phyloP scores from a whole-genome alignment of 1,284 basidiomycete genomes.

The Irpex sp. region DNA sequence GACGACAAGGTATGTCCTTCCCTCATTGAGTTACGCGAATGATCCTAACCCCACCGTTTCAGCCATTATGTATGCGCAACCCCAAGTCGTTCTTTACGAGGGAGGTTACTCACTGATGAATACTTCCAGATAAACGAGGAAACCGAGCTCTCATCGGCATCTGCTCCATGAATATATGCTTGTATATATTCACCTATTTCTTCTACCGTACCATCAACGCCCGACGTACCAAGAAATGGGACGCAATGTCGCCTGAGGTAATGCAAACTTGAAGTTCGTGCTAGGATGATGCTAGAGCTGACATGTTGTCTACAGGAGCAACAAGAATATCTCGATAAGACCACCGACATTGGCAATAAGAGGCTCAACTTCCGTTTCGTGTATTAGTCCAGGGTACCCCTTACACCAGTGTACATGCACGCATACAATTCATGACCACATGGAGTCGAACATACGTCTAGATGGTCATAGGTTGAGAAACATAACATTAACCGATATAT shows the following conservation, averaged over 20 bases:
- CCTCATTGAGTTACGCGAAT: too few species aligned
- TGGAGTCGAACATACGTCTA: neutral
- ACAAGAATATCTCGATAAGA: constrained; percentile 49
- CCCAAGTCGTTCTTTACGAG: neutral
- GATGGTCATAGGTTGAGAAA: neutral
- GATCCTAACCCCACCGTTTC: constrained; percentile 34
- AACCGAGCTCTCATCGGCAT: constrained; percentile 33
- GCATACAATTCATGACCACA: too few species aligned
- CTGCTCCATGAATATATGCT: constrained; percentile 31
- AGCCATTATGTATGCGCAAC: constrained; percentile 14
- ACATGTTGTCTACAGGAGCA: constrained; percentile 35
- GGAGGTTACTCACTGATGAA: neutral
- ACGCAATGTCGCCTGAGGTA: constrained; percentile 45
- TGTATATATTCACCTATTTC: constrained; percentile 46
- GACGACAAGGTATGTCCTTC: constrained; percentile 23
- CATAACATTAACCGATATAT: neutral
- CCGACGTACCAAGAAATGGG: constrained; percentile 47
- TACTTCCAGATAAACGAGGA: constrained; percentile 31
- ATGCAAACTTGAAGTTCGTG: constrained; percentile 6
- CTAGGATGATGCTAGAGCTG: neutral
- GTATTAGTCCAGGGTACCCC: constrained; percentile 29
- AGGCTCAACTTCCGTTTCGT: constrained; percentile 56
- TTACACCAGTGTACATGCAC: too few species aligned
- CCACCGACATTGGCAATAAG: constrained; percentile 53
- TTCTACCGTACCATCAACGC: constrained; percentile 53